Percentiles rank a stretch among this genome's conserved stretches.
These are phyloP conservation scores for Lactarius hengduanensis DNA, from an alignment of 768 basidiomycete species.

Conservation along the genomic window DNA sequence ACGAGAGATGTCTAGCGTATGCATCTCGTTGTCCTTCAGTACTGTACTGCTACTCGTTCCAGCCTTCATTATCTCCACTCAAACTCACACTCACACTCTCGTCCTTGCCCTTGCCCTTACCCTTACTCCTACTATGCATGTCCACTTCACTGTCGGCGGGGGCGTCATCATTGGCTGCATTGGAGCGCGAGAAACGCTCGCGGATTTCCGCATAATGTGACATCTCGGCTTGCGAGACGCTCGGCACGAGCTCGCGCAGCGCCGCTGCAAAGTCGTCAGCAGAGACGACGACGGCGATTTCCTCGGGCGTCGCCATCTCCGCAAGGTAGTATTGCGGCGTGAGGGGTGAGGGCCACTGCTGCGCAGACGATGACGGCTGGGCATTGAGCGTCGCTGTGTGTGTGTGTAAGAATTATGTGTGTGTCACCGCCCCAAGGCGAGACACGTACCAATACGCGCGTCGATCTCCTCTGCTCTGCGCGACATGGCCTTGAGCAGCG, in stretches of 20 bases:
- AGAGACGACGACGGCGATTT: constrained; percentile 74
- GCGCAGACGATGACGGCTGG: constrained; percentile 37
- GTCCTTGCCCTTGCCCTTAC: background rate
- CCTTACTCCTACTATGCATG: constrained; percentile 27
- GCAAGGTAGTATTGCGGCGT: constrained; percentile 90
- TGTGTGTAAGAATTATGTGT: background rate
- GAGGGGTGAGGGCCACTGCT: constrained; percentile 56
- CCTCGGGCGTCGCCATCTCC: constrained; percentile 69
- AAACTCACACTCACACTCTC: background rate
- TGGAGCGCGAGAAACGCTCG: constrained; percentile 55
- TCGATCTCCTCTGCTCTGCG: constrained; percentile 82
- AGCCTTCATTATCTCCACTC: background rate
- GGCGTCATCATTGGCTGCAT: constrained; percentile 30
- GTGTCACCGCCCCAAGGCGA: background rate
- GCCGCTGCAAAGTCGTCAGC: constrained; percentile 76
- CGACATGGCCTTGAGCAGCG: constrained; percentile 93
- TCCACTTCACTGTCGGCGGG: constrained; percentile 31
- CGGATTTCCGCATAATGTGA: constrained; percentile 77
- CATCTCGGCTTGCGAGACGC: constrained; percentile 84
- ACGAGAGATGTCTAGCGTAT: background rate
- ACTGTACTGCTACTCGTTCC: background rate
- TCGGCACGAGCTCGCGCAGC: constrained; percentile 67
- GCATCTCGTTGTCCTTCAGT: no score
- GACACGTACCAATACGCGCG: constrained; percentile 57
- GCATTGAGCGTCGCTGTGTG: constrained; percentile 43